phyloP scores from a whole-genome alignment of 495 filamentous ascomycete species.

The Opeltia flavorubescens region DNA sequence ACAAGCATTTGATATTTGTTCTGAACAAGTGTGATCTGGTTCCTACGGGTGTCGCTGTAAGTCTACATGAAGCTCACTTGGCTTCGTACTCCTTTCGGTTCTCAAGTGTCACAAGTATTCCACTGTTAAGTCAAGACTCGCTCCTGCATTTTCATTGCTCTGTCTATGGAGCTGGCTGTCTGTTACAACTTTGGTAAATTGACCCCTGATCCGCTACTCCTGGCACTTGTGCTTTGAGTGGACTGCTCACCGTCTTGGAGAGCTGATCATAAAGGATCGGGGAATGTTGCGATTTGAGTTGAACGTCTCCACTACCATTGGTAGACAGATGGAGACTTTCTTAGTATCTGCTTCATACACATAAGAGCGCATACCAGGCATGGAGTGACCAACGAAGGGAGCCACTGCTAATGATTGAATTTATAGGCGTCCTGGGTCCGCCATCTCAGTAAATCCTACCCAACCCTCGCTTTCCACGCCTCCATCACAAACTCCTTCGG shows the following conservation, averaged over 20 bases:
- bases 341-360: conserved; percentile 99
- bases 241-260: conserved; percentile 75
- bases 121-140: conserved; percentile 95
- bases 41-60: conserved; percentile 87
- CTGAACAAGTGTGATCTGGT: conserved; percentile 94
- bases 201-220: conserved; percentile 54
- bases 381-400: too few species aligned
- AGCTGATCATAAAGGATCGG: conserved; percentile 37
- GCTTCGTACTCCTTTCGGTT: conserved; percentile 5
- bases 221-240: conserved; percentile 43
- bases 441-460: conserved; percentile 67
- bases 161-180: conserved; percentile 58
- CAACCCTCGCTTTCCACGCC: conserved; percentile 87
- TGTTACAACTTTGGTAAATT: conserved; percentile 99
- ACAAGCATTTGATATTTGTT: conserved; percentile 87
- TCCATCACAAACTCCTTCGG: conserved; percentile 86
- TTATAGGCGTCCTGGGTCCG: conserved; percentile 74
- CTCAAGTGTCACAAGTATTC: conserved; percentile 17
- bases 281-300: conserved; percentile 79
- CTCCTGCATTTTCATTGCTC: conserved; percentile 36
- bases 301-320: conserved; percentile 45
- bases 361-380: too few species aligned
- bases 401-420: conserved; percentile 25
- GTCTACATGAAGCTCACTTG: too few species aligned
- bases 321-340: conserved; percentile 57